Conservation (phyloP, 192 early-diverging fungal genomes). For the Podila minutissima region DNA sequence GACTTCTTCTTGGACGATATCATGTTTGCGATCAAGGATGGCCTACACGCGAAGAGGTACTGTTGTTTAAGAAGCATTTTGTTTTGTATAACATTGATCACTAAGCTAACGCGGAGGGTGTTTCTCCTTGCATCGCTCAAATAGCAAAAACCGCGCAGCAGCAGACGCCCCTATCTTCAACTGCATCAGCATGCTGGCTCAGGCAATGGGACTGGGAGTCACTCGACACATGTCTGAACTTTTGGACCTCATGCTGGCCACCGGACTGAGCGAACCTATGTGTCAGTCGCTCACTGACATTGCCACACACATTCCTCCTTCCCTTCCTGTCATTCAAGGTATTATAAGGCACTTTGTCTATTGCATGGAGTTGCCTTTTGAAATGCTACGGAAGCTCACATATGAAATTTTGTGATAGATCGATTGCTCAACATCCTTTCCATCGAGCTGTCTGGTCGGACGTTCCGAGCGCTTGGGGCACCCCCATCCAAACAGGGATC, state of each 20-base stretch:
- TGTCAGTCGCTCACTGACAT: constrained; percentile 81
- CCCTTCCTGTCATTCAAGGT: constrained; percentile 89
- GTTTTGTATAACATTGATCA: neutral
- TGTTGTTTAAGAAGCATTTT: neutral
- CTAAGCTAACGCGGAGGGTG: neutral
- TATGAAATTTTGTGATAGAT: constrained; percentile 55
- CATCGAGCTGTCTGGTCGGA: constrained; percentile 78
- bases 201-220: constrained; percentile 85
- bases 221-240: constrained; percentile 85
- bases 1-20: constrained; percentile 80
- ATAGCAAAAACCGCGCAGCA: constrained; percentile 52
- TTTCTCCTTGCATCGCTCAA: neutral
- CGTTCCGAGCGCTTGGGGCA: constrained; percentile 79
- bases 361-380: neutral
- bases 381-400: neutral
- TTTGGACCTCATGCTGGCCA: constrained; percentile 90
- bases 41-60: constrained; percentile 73
- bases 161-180: constrained; percentile 72
- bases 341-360: neutral
- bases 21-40: constrained; percentile 80
- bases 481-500: constrained; percentile 51
- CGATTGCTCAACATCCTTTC: constrained; percentile 89
- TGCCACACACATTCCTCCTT: constrained; percentile 79
- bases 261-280: constrained; percentile 84
- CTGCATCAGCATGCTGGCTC: constrained; percentile 89